A percentile compares a stretch with the other conserved stretches of the same genome.
Evolutionary conservation across 2,329 filamentous ascomycete species (phyloP).

Genomic region (Aureobasidium uvarum): DNA sequence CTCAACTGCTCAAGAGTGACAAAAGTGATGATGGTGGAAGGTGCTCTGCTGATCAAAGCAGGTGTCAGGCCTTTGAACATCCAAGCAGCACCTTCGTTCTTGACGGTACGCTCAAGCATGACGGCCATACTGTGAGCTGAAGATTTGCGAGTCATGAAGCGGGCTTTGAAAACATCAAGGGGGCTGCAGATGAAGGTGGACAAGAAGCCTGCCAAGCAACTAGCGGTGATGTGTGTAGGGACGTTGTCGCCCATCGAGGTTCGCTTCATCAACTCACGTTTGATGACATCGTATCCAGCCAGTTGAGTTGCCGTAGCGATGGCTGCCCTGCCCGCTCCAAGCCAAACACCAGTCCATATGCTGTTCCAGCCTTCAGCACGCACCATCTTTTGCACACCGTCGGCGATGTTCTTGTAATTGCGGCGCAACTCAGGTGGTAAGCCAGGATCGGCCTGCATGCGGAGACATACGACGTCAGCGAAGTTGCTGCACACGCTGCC

Average conservation of each 20-base stretch:
- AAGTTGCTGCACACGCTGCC: conserved; percentile 32
- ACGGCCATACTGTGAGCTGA: conserved; percentile 28
- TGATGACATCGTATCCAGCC: conserved; percentile 33
- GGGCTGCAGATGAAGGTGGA: conserved; percentile 34
- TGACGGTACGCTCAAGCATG: conserved; percentile 30
- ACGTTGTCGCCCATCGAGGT: conserved; percentile 30
- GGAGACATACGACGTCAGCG: conserved; percentile 31
- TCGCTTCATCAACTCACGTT: conserved; percentile 31
- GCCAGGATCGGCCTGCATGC: conserved; percentile 32
- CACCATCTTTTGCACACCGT: conserved; percentile 31
- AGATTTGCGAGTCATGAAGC: conserved; percentile 30
- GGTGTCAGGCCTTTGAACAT: conserved; percentile 33
- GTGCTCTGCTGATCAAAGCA: conserved; percentile 32
- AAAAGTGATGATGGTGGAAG: conserved; percentile 31
- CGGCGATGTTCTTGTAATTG: conserved; percentile 31
- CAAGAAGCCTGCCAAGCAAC: conserved; percentile 32
- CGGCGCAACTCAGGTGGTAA: conserved; percentile 29
- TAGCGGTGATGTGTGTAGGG: conserved; percentile 31
- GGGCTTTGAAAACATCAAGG: conserved; percentile 32
- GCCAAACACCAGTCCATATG: conserved; percentile 33
- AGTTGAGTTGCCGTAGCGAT: conserved; percentile 31
- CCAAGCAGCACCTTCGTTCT: conserved; percentile 30
- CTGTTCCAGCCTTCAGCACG: conserved; percentile 31
- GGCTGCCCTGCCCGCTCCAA: conserved; percentile 31
- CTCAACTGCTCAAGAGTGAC: conserved; percentile 30